Percentiles rank a stretch among this genome's conserved stretches.
Evolutionary conservation across 805 yeast species (phyloP).

Genomic region (Kodamaea lidongshanica): DNA sequence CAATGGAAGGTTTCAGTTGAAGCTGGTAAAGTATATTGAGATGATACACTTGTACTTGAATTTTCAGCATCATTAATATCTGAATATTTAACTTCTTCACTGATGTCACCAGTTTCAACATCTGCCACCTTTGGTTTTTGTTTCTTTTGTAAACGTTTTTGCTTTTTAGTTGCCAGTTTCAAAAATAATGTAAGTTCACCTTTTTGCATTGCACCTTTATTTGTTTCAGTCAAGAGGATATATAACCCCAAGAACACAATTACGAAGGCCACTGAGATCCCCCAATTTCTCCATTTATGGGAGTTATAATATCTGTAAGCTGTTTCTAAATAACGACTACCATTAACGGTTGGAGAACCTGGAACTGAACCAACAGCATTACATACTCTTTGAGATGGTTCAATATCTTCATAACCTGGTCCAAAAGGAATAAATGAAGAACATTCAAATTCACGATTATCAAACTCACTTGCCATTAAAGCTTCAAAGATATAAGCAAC

Average conservation of each 20-base stretch:
- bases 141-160: slow-evolving; percentile 35
- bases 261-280: slow-evolving; percentile 52
- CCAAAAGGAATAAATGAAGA: slow-evolving; percentile 57
- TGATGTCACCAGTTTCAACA: slow-evolving; percentile 18
- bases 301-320: slow-evolving; percentile 46
- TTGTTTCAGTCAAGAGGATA: slow-evolving; percentile 36
- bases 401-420: slow-evolving; percentile 38
- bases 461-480: slow-evolving; percentile 61
- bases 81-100: slow-evolving; percentile 16
- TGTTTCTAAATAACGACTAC: slow-evolving; percentile 48
- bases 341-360: slow-evolving; percentile 50
- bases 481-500: slow-evolving; percentile 56
- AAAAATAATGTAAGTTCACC: slow-evolving; percentile 53
- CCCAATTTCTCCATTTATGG: slow-evolving; percentile 80
- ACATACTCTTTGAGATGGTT: slow-evolving; percentile 44
- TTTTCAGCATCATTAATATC: slow-evolving; percentile 26
- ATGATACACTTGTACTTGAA: slow-evolving; percentile 5
- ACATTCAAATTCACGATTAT: slow-evolving; percentile 51
- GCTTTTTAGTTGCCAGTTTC: slow-evolving; percentile 39
- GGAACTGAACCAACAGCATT: slow-evolving; percentile 52
- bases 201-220: slow-evolving; percentile 41
- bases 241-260: slow-evolving; percentile 35
- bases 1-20: slow-evolving; percentile 28
- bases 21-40: slow-evolving; percentile 1
- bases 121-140: slow-evolving; percentile 17